These are phyloP conservation scores for Boletus rubroflammeus DNA, from an alignment of 768 basidiomycete species.

Conservation along the genomic window DNA sequence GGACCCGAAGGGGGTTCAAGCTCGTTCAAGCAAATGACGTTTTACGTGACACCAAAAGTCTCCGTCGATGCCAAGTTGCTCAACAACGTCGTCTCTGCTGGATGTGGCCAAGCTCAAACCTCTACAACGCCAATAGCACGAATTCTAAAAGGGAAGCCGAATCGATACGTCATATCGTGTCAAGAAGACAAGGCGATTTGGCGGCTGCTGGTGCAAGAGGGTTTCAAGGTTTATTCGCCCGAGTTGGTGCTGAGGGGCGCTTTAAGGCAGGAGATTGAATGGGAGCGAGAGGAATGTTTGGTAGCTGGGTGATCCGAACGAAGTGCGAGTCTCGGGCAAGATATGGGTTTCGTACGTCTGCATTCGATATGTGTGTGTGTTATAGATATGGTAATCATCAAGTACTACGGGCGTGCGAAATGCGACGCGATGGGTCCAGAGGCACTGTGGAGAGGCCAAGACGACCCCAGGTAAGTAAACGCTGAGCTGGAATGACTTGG, in stretches of 20 bases:
- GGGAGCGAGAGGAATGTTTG: constrained; percentile 42
- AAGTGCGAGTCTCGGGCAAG: not conserved
- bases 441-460: too few species aligned
- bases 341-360: not conserved
- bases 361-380: too few species aligned
- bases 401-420: too few species aligned
- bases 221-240: constrained; percentile 59
- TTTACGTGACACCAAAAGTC: constrained; percentile 74
- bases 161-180: constrained; percentile 65
- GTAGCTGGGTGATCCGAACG: constrained; percentile 8
- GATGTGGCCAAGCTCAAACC: constrained; percentile 65
- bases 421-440: too few species aligned
- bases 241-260: constrained; percentile 66
- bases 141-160: constrained; percentile 44
- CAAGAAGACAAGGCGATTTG: constrained; percentile 62
- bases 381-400: too few species aligned
- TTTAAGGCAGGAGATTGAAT: constrained; percentile 64
- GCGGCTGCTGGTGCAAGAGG: constrained; percentile 51
- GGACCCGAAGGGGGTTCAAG: constrained; percentile 39
- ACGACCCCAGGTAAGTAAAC: too few species aligned
- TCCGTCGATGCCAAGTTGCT: constrained; percentile 55
- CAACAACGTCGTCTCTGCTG: constrained; percentile 63
- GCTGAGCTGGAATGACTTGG: too few species aligned
- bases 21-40: constrained; percentile 60
- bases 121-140: constrained; percentile 50